Evolutionary conservation across 768 basidiomycete genomes (phyloP), one percentile per base, ranked within the genome.

Genomic region (Naganishia randhawae): DNA sequence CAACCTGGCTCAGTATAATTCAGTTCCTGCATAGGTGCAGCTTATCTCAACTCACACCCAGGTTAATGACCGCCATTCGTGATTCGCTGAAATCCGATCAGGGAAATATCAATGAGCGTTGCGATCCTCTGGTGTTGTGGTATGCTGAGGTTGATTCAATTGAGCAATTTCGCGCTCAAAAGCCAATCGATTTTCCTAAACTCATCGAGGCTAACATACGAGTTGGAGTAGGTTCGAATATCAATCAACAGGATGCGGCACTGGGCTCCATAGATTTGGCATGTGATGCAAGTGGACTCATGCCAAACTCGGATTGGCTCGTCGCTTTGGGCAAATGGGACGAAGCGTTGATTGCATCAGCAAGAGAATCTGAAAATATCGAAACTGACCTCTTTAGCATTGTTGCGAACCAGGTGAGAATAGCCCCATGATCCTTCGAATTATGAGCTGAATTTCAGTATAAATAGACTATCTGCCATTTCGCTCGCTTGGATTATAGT

Each of bases 401-500:
- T 10, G 57, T 61, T 13, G 22, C n/a, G 37, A 61, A 61, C 27
- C 57, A 41, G 27, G 57, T 61, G n/a, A 61, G 37, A 39, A 29
- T 10, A 22, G 37, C n/a, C 3, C 3, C 37, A 6, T 19, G 31
- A n/a, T 3, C 31, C 6, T 17, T 9, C n/a, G 6, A 1, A 13
- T 8, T 3, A 31, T 32, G 9, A 13, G n/a, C 31, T 37, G 6
- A 55, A 5, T 13, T 33, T 9, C 35, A 57, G n/a, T n/a, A 37
- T 32, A 25, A 35, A 0, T 35, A 50, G 31, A 66, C 62, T 22
- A 61, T 57, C 22, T 61, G 52, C 32, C 50, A 55, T 13, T 76
- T 78, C 54, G 75, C 76, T 11, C 64, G 77, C n/a, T 73, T 75
- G 4, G 65, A 76, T 33, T 77, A 73, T 50, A 68, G 76, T 14